Base-by-base conservation (phyloP, 2,329 filamentous ascomycete genomes). In the Pseudogymnoascus sp. region DNA sequence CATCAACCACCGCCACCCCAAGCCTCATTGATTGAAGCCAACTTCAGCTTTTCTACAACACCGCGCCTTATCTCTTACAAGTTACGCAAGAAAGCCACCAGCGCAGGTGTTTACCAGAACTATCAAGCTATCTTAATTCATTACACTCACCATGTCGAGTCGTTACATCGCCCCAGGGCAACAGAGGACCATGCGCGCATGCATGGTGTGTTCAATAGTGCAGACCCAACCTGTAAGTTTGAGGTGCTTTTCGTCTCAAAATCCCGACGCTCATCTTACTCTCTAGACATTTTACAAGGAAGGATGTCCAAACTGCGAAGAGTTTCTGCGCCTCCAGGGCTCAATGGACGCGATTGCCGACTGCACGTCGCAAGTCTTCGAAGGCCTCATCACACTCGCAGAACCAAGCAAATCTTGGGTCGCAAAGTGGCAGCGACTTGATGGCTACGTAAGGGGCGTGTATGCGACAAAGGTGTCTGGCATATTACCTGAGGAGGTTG, bases 181-280 rank as follows among this genome's bases (percentile, higher is more conserved):
- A 77, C 86, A 89, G 79, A 90, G 92, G 77, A 87, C 90, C 74
- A 84, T 96, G 69, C 92, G 94, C 77, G 94, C 94, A 72, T 99
- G 94, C 82, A 97, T 99, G 92, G 91, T 97, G 69, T 99, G 94
- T 84, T 93, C 91, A 62, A 89, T 97, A 73, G 91, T 97, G 67
- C 91, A 93, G 81, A 88, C 90, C 65, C 86, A 88, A 72, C 82
- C 82, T 68, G 89, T 92, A 79, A 69, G 83, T 74, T 58, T 45
- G 68, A 65, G 30, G n/a, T 35, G 30, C 35, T 45, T 11, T 35
- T 12, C 12, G 30, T 11, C 58, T 33, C 6, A 11, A 30, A 14
- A 38, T 60, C 55, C 60, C 62, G 39, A 64, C 52, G 62, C 61
- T 67, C 42, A 28, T n/a, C 7, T 16, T 22, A 33, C 25, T 38